These are phyloP conservation scores for Fraxinus pennsylvanica DNA, from an alignment of 257 asterid genomes.

Conservation along the genomic window DNA sequence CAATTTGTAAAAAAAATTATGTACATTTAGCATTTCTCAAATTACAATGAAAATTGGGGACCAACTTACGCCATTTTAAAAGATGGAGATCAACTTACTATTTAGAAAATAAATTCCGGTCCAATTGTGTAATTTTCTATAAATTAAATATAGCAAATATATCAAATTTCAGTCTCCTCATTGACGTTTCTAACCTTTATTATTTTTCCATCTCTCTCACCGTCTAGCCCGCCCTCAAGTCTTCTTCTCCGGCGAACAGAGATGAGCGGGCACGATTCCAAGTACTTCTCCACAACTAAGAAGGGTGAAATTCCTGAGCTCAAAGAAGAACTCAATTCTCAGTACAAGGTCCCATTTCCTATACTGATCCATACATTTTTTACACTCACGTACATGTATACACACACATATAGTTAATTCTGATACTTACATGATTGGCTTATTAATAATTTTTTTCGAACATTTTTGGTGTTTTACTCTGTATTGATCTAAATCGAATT, in stretches of 20 bases:
- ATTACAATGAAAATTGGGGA: no score
- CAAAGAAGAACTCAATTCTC: constrained; percentile 98
- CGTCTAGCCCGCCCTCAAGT: constrained; percentile 26
- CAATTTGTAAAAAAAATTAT: no score
- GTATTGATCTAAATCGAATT: constrained; percentile 34
- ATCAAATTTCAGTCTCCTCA: neutral
- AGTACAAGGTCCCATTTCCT: constrained; percentile 78
- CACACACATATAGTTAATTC: neutral
- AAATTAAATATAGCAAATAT: neutral
- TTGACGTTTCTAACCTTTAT: neutral
- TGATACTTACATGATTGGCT: neutral
- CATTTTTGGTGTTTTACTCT: neutral
- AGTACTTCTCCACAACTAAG: constrained; percentile 96
- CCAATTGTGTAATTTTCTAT: no score
- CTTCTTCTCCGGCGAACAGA: constrained; percentile 26
- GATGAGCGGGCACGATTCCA: constrained; percentile 99
- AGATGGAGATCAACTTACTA: no score
- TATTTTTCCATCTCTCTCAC: neutral
- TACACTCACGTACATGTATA: neutral
- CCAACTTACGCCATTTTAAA: no score
- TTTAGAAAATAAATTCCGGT: no score
- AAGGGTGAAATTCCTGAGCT: constrained; percentile 99
- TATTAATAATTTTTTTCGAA: neutral
- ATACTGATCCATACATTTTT: neutral
- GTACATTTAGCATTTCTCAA: no score